These are phyloP conservation scores for Aspergillus awamori DNA, from an alignment of 2,329 filamentous ascomycete species.

Conservation along the genomic window DNA sequence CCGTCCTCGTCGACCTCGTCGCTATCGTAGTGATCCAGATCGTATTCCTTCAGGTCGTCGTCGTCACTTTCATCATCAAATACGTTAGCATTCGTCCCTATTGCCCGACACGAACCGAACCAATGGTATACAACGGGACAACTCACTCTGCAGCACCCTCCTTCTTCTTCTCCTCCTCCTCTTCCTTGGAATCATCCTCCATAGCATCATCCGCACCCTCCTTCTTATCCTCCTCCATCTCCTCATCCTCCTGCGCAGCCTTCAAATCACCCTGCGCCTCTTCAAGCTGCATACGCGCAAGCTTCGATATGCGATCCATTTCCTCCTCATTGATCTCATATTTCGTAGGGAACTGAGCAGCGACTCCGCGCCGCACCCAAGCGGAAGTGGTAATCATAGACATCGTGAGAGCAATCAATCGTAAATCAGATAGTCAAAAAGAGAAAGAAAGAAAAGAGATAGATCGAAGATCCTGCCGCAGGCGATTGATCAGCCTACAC, in stretches of 20 bases:
- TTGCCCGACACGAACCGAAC: conserved; percentile 43
- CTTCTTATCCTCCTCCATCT: conserved; percentile 30
- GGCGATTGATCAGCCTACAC: not conserved
- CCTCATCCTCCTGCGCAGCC: conserved; percentile 61
- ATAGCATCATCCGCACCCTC: conserved; percentile 39
- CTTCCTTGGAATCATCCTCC: conserved; percentile 30
- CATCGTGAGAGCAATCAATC: conserved; percentile 34
- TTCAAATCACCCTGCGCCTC: conserved; percentile 87
- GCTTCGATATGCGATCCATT: conserved; percentile 72
- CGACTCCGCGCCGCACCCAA: conserved; percentile 77
- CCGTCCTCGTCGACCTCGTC: conserved; percentile 68
- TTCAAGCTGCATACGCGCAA: conserved; percentile 79
- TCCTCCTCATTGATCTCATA: conserved; percentile 76
- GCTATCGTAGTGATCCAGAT: conserved; percentile 94
- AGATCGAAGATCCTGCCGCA: too few relatives aligned
- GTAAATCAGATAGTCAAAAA: not conserved
- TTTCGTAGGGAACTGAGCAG: conserved; percentile 73
- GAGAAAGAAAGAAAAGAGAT: conserved; percentile 2
- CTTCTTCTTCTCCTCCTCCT: conserved; percentile 28
- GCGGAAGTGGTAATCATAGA: conserved; percentile 75
- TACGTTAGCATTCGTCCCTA: not conserved
- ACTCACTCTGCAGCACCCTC: conserved; percentile 22
- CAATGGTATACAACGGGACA: not conserved
- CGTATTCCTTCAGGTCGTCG: conserved; percentile 88
- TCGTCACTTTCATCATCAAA: too few relatives aligned